A percentile compares a stretch with the other conserved stretches of the same genome.
phyloP scores from a whole-genome alignment of 495 filamentous ascomycete species.

The Endocarpon pusillum region DNA sequence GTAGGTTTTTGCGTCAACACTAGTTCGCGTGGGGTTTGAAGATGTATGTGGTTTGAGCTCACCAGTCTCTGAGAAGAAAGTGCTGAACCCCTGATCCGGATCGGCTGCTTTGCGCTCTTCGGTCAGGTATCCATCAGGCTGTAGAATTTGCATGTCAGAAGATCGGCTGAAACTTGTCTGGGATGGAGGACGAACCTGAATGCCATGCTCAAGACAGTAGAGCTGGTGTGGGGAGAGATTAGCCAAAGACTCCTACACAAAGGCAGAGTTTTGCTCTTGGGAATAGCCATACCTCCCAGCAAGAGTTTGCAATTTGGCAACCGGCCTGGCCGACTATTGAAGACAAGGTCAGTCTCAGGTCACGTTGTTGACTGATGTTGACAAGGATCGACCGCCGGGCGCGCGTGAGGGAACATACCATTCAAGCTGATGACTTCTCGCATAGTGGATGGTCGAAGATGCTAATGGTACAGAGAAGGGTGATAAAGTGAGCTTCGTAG shows the following conservation, averaged over 20 bases:
- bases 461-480: not conserved
- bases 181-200: conserved; percentile 55
- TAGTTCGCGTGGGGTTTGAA: not conserved
- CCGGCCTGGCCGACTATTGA: conserved; percentile 90
- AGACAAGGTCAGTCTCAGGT: conserved; percentile 8
- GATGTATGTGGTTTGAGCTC: conserved; percentile 13
- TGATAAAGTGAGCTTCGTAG: not conserved
- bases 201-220: conserved; percentile 99
- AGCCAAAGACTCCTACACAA: conserved; percentile 5
- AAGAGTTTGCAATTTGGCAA: conserved; percentile 99
- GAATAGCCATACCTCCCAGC: conserved; percentile 77
- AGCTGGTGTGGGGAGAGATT: conserved; percentile 39
- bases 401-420: conserved; percentile 44
- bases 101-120: conserved; percentile 89
- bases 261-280: too few relatives aligned
- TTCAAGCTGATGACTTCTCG: conserved; percentile 99
- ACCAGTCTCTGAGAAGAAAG: conserved; percentile 99
- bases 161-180: conserved; percentile 10
- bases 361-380: conserved; percentile 13
- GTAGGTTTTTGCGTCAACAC: conserved; percentile 7
- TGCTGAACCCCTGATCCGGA: conserved; percentile 95
- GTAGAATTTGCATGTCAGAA: conserved; percentile 16
- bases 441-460: conserved; percentile 41
- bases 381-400: conserved; percentile 7
- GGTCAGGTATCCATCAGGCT: conserved; percentile 98